A percentile compares a stretch with the other conserved stretches of the same genome.
Conservation (phyloP, 305 asterid genomes). For the Solanum hybrid region DNA sequence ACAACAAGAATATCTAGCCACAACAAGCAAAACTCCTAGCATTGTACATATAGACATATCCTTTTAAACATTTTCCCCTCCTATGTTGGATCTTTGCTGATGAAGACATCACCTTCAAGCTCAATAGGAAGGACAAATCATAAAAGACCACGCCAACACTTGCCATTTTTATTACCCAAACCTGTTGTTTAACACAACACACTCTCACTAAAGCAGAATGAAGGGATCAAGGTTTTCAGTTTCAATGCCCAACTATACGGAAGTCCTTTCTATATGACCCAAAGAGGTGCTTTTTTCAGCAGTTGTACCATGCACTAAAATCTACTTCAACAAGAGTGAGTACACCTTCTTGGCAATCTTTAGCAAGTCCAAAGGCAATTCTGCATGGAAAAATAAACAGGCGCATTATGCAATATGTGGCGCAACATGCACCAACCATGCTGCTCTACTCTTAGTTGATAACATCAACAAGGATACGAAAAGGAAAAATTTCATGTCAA, state of each 20-base stretch:
- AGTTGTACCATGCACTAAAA: conserved; percentile 26
- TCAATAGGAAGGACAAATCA: conserved; percentile 2
- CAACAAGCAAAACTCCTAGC: neutral
- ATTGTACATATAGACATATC: conserved; percentile 1
- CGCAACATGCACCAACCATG: neutral
- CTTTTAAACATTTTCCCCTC: conserved; percentile 16
- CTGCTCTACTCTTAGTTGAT: neutral
- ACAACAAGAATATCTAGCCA: conserved; percentile 6
- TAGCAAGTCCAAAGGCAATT: conserved; percentile 45
- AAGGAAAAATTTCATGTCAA: neutral
- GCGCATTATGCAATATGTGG: conserved; percentile 14
- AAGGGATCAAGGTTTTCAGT: conserved; percentile 9
- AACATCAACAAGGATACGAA: neutral
- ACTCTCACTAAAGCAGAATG: conserved; percentile 13
- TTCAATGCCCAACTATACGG: conserved; percentile 7
- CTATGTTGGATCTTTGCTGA: conserved; percentile 5
- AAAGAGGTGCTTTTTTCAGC: conserved; percentile 20
- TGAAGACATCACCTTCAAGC: conserved; percentile 1
- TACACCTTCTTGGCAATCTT: conserved; percentile 54
- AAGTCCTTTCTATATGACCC: conserved; percentile 19
- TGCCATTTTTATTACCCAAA: conserved; percentile 11
- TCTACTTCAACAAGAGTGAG: conserved; percentile 34
- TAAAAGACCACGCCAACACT: conserved; percentile 1
- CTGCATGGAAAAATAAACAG: conserved; percentile 42
- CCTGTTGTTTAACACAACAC: conserved; percentile 20